Percentiles rank a stretch among this genome's conserved stretches.
Conservation (phyloP, 345 rosid genomes). For the Toxicodendron radicans region DNA sequence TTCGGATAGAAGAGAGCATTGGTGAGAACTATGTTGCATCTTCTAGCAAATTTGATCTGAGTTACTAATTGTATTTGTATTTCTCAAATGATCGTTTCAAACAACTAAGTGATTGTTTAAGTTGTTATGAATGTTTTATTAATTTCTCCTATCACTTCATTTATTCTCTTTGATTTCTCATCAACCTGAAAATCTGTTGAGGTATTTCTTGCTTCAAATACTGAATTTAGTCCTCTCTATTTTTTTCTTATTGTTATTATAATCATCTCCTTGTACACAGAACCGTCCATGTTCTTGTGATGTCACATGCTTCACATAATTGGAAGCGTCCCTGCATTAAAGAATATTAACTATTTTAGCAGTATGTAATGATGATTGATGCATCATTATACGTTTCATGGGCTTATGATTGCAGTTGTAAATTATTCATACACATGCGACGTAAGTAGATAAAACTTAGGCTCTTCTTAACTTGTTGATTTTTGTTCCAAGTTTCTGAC, state of each 20-base stretch:
- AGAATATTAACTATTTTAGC: not conserved
- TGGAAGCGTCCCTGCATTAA: not conserved
- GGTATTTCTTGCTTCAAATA: not conserved
- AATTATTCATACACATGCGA: not conserved
- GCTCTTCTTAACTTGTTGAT: not conserved
- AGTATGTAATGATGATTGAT: not conserved
- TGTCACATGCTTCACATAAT: not conserved
- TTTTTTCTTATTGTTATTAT: not conserved
- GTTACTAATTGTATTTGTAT: not conserved
- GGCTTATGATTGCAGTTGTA: not conserved
- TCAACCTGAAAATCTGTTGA: not conserved
- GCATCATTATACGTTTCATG: not conserved
- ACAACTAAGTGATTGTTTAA: not conserved
- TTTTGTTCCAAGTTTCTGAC: not conserved
- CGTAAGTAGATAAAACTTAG: not conserved
- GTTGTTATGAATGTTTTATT: not conserved
- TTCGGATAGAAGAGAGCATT: constrained; percentile 94
- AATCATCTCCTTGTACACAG: not conserved
- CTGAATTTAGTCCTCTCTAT: not conserved
- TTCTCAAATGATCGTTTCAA: not conserved
- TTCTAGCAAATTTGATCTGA: constrained; percentile 16
- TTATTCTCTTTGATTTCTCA: not conserved
- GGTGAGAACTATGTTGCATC: constrained; percentile 47
- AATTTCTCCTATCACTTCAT: not conserved
- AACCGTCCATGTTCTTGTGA: not conserved